These are phyloP conservation scores for Raphanus raphanistrum DNA, from an alignment of 345 rosid genomes.

Conservation along the genomic window DNA sequence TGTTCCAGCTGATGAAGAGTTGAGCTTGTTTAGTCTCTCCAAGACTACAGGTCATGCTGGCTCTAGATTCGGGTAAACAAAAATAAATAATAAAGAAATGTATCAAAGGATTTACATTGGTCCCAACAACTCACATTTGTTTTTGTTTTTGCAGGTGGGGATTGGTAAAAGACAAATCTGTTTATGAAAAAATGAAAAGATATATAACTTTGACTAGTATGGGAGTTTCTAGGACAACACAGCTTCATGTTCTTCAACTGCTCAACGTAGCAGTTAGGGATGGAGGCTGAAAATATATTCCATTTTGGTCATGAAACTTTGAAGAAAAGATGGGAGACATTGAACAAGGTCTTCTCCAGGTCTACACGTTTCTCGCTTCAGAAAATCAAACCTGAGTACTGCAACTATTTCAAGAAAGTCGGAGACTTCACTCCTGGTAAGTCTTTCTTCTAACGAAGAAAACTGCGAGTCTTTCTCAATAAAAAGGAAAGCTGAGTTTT, in stretches of 20 bases:
- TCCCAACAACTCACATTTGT: not conserved
- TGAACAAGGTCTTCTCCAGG: slow-evolving; percentile 18
- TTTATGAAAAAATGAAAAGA: slow-evolving; percentile 46
- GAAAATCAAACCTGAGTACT: slow-evolving; percentile 43
- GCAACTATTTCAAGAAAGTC: slow-evolving; percentile 42
- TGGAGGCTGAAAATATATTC: slow-evolving; percentile 45
- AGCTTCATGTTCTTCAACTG: slow-evolving; percentile 54
- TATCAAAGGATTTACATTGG: not conserved
- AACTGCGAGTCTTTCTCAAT: not conserved
- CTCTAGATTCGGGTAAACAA: slow-evolving; percentile 46
- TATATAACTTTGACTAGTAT: slow-evolving; percentile 37
- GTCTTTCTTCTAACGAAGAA: not conserved
- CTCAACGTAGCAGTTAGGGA: slow-evolving; percentile 45
- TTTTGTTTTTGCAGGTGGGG: slow-evolving; percentile 52
- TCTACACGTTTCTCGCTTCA: slow-evolving; percentile 64
- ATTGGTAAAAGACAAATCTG: slow-evolving; percentile 52
- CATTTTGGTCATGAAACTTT: slow-evolving; percentile 51
- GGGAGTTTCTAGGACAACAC: slow-evolving; percentile 62
- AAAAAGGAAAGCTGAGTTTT: not conserved
- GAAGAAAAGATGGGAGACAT: slow-evolving; percentile 38
- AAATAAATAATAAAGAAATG: not conserved
- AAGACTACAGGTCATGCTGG: slow-evolving; percentile 56
- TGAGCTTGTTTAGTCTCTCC: slow-evolving; percentile 63
- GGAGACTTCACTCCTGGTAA: slow-evolving; percentile 33
- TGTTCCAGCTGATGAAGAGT: slow-evolving; percentile 47